These are phyloP conservation scores for Ceratobasidium sp. DNA, from an alignment of 1,284 basidiomycete genomes.

Conservation along the genomic window DNA sequence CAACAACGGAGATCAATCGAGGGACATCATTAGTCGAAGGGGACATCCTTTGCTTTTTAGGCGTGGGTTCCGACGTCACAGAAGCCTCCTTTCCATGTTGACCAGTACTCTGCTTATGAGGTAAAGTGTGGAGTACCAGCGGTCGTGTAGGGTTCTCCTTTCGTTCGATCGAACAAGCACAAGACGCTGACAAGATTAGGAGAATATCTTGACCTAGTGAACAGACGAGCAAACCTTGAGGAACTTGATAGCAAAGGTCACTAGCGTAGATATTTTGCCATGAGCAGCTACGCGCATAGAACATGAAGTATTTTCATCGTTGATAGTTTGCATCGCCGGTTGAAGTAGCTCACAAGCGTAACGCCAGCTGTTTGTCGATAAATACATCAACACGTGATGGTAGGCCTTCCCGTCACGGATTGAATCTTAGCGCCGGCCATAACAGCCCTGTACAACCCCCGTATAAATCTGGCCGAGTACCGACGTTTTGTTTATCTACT, in stretches of 20 bases:
- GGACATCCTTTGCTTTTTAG: constrained; percentile 51
- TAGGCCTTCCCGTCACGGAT: too few species aligned
- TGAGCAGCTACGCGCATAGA: constrained; percentile 73
- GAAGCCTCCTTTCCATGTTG: constrained; percentile 45
- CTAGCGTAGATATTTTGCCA: constrained; percentile 75
- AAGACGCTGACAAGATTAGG: constrained; percentile 7
- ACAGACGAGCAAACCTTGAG: constrained; percentile 66
- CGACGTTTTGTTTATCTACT: too few species aligned
- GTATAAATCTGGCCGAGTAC: too few species aligned
- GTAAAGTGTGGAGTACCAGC: constrained; percentile 78
- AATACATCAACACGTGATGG: neutral
- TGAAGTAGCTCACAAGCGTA: neutral
- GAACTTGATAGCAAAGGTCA: constrained; percentile 72
- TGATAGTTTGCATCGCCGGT: neutral
- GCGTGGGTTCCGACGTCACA: constrained; percentile 35
- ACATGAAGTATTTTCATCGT: constrained; percentile 51
- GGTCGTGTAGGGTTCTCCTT: constrained; percentile 72
- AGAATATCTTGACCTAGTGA: neutral
- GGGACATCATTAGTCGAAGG: constrained; percentile 68
- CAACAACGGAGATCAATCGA: constrained; percentile 80
- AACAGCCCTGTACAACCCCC: too few species aligned
- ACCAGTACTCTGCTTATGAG: constrained; percentile 54
- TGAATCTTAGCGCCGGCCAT: too few species aligned
- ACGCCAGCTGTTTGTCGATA: neutral
- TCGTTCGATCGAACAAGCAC: constrained; percentile 6